A percentile compares a stretch with the other conserved stretches of the same genome.
These are phyloP conservation scores for Aspergillus versicolor DNA, from an alignment of 2,329 filamentous ascomycete genomes.

Conservation along the genomic window DNA sequence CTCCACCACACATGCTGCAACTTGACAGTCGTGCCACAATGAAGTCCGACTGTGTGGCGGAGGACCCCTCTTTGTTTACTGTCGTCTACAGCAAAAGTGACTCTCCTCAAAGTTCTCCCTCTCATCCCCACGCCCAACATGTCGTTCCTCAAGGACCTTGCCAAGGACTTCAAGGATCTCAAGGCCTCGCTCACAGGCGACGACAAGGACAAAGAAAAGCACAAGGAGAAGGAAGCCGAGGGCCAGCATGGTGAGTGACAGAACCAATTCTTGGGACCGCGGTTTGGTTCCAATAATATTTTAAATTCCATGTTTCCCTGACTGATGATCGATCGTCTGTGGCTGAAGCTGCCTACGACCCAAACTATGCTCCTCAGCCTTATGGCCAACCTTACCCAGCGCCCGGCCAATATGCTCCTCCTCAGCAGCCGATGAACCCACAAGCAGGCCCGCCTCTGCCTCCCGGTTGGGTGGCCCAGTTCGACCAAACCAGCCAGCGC, in stretches of 20 bases:
- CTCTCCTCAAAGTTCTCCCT: neutral
- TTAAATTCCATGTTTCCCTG: too few species aligned
- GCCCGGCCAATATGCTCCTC: neutral
- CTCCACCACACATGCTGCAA: neutral
- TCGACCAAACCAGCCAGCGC: slow-evolving; percentile 1
- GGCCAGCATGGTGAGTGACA: neutral
- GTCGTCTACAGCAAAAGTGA: neutral
- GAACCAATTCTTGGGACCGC: too few species aligned
- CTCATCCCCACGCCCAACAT: neutral
- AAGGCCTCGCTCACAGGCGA: slow-evolving; percentile 1
- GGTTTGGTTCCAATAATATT: too few species aligned
- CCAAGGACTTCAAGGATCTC: slow-evolving; percentile 10
- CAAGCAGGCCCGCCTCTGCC: neutral
- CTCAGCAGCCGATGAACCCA: neutral
- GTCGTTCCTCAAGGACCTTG: slow-evolving; percentile 2
- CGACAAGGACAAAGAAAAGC: neutral
- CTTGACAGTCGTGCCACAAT: slow-evolving; percentile 1
- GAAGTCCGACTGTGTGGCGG: neutral
- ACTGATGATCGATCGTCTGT: neutral
- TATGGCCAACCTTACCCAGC: neutral
- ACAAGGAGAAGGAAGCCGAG: neutral
- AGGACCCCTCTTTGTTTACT: neutral
- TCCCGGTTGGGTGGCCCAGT: slow-evolving; percentile 8
- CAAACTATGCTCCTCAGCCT: neutral
- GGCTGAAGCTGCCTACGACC: slow-evolving; percentile 4